Percentiles rank a stretch among this genome's conserved stretches.
These are phyloP conservation scores for Theobroma grandiflorum DNA, from an alignment of 441 rosid genomes.

Conservation along the genomic window DNA sequence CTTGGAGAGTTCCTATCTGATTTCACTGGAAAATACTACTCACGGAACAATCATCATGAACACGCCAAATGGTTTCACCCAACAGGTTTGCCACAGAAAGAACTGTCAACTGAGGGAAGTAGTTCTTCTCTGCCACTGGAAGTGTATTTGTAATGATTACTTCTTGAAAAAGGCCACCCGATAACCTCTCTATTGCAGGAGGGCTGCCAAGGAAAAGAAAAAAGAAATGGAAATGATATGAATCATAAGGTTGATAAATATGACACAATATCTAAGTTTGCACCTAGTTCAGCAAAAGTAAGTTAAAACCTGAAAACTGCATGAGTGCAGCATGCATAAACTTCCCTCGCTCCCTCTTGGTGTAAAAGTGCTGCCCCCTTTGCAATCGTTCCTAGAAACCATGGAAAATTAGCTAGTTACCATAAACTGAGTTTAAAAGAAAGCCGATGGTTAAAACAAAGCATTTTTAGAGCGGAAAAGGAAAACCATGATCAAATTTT, in stretches of 20 bases:
- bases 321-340: conserved; percentile 88
- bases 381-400: conserved; percentile 71
- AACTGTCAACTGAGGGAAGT: conserved; percentile 76
- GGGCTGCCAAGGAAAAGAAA: conserved; percentile 47
- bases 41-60: conserved; percentile 80
- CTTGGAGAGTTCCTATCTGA: background rate
- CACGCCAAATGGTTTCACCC: conserved; percentile 86
- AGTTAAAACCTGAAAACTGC: conserved; percentile 77
- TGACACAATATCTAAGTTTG: background rate
- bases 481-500: background rate
- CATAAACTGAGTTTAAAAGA: background rate
- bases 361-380: conserved; percentile 89
- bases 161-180: conserved; percentile 77
- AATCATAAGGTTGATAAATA: background rate
- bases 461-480: background rate
- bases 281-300: background rate
- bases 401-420: background rate
- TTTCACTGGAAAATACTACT: conserved; percentile 75
- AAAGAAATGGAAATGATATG: background rate
- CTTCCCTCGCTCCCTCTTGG: conserved; percentile 91
- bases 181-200: conserved; percentile 75
- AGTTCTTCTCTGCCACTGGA: conserved; percentile 70
- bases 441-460: background rate
- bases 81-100: conserved; percentile 74
- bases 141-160: conserved; percentile 81